phyloP scores from a whole-genome alignment of 768 basidiomycete genomes.

The Mycena rebaudengoi region DNA sequence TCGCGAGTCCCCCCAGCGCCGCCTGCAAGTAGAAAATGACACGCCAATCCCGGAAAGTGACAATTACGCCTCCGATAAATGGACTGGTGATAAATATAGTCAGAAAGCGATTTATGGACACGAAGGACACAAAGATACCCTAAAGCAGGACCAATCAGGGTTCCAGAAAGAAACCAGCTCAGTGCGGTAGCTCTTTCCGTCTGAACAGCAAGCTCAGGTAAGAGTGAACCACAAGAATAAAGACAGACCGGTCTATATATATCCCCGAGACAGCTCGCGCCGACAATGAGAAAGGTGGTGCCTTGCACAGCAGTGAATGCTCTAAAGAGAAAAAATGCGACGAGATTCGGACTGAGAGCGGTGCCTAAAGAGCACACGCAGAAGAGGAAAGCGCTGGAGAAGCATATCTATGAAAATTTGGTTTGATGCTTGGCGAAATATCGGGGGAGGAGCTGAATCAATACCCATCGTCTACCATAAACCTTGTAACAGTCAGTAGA shows the following conservation, averaged over 20 bases:
- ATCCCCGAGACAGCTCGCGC: slow-evolving; percentile 24
- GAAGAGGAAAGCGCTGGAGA: slow-evolving; percentile 22
- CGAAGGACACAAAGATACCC: slow-evolving; percentile 1
- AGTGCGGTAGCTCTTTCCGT: slow-evolving; percentile 24
- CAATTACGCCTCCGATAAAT: slow-evolving; percentile 27
- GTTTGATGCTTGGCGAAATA: background rate
- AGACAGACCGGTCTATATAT: slow-evolving; percentile 24
- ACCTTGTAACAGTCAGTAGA: slow-evolving; percentile 4
- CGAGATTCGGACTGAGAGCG: slow-evolving; percentile 26
- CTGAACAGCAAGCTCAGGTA: background rate
- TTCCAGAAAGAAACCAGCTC: slow-evolving; percentile 27
- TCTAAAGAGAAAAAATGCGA: slow-evolving; percentile 25
- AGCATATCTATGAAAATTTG: slow-evolving; percentile 14
- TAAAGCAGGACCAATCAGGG: slow-evolving; percentile 26
- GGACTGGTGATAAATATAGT: slow-evolving; percentile 8
- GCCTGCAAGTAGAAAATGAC: slow-evolving; percentile 28
- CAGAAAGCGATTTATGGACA: background rate
- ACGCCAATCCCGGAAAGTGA: slow-evolving; percentile 25
- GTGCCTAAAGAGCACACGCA: slow-evolving; percentile 27
- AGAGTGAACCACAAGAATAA: background rate
- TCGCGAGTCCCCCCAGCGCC: slow-evolving; percentile 22
- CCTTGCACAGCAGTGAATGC: slow-evolving; percentile 29
- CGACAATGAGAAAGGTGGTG: slow-evolving; percentile 25
- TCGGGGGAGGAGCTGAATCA: background rate
- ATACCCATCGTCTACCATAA: slow-evolving; percentile 29